phyloP scores from a whole-genome alignment of 192 early-diverging fungal genomes.

The Rhizophagus sp. region DNA sequence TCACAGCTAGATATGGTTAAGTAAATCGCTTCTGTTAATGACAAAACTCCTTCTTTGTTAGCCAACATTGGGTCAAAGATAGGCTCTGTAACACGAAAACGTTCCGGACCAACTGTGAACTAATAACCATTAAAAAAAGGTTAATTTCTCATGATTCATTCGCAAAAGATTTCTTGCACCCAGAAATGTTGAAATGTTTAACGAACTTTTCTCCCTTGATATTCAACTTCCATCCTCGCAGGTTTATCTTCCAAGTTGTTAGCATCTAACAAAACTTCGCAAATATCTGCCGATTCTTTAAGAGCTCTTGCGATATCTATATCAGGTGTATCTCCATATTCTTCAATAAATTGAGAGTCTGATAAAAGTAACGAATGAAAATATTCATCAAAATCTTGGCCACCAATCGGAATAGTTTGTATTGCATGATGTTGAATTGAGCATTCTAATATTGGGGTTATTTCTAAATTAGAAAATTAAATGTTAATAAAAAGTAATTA shows the following conservation, averaged over 20 bases:
- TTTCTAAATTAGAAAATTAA: constrained; percentile 42
- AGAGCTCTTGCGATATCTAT: constrained; percentile 55
- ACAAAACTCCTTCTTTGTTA: constrained; percentile 36
- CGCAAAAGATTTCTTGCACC: neutral
- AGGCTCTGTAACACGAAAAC: constrained; percentile 63
- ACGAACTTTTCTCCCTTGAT: constrained; percentile 56
- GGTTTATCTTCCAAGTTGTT: constrained; percentile 34
- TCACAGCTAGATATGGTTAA: constrained; percentile 66
- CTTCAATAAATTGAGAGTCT: constrained; percentile 51
- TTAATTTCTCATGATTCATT: constrained; percentile 33
- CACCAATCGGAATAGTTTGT: constrained; percentile 67
- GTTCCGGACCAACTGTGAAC: constrained; percentile 61
- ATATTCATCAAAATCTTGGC: constrained; percentile 64
- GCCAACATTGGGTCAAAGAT: constrained; percentile 71
- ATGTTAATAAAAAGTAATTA: neutral
- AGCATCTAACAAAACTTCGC: constrained; percentile 41
- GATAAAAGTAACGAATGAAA: constrained; percentile 61
- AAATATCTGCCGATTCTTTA: constrained; percentile 55
- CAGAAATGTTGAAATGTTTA: constrained; percentile 12
- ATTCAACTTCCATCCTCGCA: constrained; percentile 51
- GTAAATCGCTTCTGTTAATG: constrained; percentile 65
- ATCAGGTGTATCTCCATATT: constrained; percentile 52
- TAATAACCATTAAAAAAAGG: constrained; percentile 44
- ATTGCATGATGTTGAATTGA: constrained; percentile 60
- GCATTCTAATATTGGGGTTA: constrained; percentile 83